Conservation (phyloP, 192 early-diverging fungal species). For the Gigaspora rosea region DNA sequence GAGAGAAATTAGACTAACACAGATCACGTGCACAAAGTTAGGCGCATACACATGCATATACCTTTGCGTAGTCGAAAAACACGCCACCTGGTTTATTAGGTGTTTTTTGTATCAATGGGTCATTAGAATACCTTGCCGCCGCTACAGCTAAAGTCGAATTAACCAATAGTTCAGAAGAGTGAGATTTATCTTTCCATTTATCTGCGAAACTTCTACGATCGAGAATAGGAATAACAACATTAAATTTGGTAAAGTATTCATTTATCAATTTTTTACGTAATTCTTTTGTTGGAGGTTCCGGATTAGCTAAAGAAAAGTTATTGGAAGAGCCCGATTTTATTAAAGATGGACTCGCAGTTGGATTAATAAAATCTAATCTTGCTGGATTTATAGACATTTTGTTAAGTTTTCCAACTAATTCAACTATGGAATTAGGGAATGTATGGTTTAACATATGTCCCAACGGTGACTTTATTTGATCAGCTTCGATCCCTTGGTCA, state of each 20-base stretch:
- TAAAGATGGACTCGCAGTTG: neutral
- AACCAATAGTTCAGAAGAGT: slow-evolving; percentile 12
- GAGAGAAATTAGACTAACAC: neutral
- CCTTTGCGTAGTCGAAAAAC: slow-evolving; percentile 30
- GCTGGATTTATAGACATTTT: neutral
- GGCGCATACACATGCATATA: neutral
- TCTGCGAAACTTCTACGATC: slow-evolving; percentile 27
- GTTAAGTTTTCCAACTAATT: slow-evolving; percentile 24
- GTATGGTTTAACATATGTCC: slow-evolving; percentile 12
- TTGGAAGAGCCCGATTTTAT: neutral
- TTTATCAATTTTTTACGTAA: slow-evolving; percentile 21
- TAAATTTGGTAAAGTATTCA: slow-evolving; percentile 21
- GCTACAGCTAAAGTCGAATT: slow-evolving; percentile 21
- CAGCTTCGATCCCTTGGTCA: neutral
- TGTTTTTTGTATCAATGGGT: slow-evolving; percentile 31
- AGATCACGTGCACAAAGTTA: neutral
- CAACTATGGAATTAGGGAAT: slow-evolving; percentile 20
- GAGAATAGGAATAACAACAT: slow-evolving; percentile 18
- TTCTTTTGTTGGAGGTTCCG: slow-evolving; percentile 4
- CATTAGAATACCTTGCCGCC: slow-evolving; percentile 27
- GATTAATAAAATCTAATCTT: neutral
- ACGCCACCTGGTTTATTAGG: slow-evolving; percentile 23
- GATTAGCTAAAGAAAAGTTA: neutral
- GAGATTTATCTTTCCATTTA: neutral
- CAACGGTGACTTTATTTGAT: neutral